phyloP scores from a whole-genome alignment of 306 rosid species.

The Alnus rubra region DNA sequence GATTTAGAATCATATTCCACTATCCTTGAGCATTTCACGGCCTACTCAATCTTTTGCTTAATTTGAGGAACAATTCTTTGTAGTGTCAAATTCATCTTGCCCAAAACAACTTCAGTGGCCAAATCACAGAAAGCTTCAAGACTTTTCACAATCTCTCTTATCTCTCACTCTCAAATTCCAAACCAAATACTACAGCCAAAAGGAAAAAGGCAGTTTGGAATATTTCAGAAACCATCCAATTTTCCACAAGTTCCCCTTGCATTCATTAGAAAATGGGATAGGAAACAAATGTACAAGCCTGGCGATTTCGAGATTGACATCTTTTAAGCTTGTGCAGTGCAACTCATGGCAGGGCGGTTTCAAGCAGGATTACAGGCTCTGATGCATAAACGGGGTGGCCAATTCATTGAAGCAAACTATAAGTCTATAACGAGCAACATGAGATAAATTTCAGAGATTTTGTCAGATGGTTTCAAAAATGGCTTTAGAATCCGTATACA shows the following conservation, averaged over 20 bases:
- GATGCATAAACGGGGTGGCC: neutral
- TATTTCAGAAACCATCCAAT: neutral
- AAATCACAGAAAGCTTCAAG: too few relatives aligned
- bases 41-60: too few relatives aligned
- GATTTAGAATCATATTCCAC: too few relatives aligned
- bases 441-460: neutral
- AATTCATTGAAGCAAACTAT: neutral
- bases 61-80: too few relatives aligned
- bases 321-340: neutral
- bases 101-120: too few relatives aligned
- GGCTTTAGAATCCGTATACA: neutral
- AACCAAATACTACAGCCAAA: too few relatives aligned
- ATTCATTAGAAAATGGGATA: too few relatives aligned
- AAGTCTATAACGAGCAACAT: neutral
- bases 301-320: neutral
- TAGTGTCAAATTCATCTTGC: too few relatives aligned
- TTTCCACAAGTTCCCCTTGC: neutral
- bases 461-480: neutral
- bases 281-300: too few relatives aligned
- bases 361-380: neutral
- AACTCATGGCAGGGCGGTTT: neutral
- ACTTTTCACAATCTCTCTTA: too few relatives aligned
- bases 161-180: too few relatives aligned
- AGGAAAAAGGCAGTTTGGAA: neutral
- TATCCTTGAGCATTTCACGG: too few relatives aligned